A percentile compares a stretch with the other conserved stretches of the same genome.
These are phyloP conservation scores for Carallia pectinifolia DNA, from an alignment of 345 rosid species.

Conservation along the genomic window DNA sequence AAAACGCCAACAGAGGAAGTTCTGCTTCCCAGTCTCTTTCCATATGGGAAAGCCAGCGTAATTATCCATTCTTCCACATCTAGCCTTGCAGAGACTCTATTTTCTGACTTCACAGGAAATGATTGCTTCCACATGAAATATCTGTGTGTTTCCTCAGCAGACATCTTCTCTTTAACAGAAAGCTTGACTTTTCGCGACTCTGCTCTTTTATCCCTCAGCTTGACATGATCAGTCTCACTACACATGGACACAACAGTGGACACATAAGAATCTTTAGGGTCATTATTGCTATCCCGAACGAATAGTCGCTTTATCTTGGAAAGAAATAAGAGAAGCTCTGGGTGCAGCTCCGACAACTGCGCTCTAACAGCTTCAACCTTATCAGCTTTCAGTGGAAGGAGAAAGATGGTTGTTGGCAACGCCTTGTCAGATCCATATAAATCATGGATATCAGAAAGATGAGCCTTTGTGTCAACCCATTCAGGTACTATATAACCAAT, in stretches of 20 bases:
- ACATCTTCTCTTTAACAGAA: conserved; percentile 1
- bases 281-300: not conserved
- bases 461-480: conserved; percentile 1
- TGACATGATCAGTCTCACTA: conserved; percentile 4
- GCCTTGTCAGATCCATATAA: conserved; percentile 1
- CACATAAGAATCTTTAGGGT: not conserved
- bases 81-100: not conserved
- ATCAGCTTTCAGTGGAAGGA: conserved; percentile 13
- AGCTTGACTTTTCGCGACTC: conserved; percentile 1
- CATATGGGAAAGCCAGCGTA: conserved; percentile 12
- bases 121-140: conserved; percentile 14
- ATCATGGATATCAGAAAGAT: not conserved
- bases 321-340: conserved; percentile 19
- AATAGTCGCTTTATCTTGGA: conserved; percentile 9
- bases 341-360: conserved; percentile 12
- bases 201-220: not conserved
- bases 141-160: conserved; percentile 1
- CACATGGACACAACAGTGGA: conserved; percentile 7
- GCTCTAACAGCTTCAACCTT: conserved; percentile 18
- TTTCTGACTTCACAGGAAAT: conserved; percentile 12
- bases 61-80: conserved; percentile 14
- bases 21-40: not conserved
- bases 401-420: conserved; percentile 6
- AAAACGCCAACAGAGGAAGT: not conserved
- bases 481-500: conserved; percentile 26